A percentile compares a stretch with the other conserved stretches of the same genome.
Evolutionary conservation across 2,329 filamentous ascomycete species (phyloP).

Genomic region (Calonectria hongkongensis): DNA sequence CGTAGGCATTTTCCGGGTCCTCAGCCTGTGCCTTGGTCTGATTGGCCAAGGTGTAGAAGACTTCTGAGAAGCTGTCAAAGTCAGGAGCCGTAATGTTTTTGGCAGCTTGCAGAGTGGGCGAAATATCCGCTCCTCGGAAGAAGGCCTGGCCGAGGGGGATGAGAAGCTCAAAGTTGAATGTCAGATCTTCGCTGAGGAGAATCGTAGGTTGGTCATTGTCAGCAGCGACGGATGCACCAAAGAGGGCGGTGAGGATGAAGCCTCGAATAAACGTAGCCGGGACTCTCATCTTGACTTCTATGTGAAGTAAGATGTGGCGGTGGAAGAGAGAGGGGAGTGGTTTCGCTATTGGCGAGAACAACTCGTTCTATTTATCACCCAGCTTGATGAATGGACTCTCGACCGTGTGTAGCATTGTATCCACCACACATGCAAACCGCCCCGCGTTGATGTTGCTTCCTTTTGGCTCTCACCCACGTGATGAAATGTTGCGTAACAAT

Average conservation of each 20-base stretch:
- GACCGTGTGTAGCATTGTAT: neutral
- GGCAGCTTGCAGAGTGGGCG: constrained; percentile 58
- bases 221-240: neutral
- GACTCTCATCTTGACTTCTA: neutral
- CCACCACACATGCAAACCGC: neutral
- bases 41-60: constrained; percentile 52
- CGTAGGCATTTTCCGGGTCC: constrained; percentile 43
- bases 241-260: neutral
- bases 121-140: constrained; percentile 50
- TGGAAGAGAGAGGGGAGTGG: no score
- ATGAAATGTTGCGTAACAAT: neutral
- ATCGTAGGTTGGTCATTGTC: constrained; percentile 19
- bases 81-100: constrained; percentile 52
- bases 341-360: neutral
- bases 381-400: neutral
- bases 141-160: constrained; percentile 22
- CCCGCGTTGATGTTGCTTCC: neutral
- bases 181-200: constrained; percentile 21
- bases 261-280: neutral
- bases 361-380: neutral
- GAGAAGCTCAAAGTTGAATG: constrained; percentile 34
- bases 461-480: constrained; percentile 4
- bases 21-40: constrained; percentile 46
- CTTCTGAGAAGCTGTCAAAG: constrained; percentile 50
- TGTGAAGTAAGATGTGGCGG: no score